Evolutionary conservation across 805 yeast genomes (phyloP), one percentile per base, ranked within the genome.

Genomic region (Saccharomycopsis sp.): DNA sequence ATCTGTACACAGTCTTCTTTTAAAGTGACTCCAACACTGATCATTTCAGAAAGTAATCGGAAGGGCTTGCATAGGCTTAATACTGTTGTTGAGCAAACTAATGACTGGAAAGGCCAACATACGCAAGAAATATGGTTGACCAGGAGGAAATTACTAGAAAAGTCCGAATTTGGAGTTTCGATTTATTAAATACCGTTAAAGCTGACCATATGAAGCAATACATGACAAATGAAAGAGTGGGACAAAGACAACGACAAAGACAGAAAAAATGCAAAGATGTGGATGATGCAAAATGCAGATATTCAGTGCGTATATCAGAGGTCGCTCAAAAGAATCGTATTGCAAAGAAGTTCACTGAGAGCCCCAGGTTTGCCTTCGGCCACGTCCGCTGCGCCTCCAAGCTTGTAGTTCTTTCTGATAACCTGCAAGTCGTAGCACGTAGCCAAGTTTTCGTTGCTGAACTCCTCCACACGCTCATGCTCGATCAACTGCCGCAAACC

Each of bases 341-440:
- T 51, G 46, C 53, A 23, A 59, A 52, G 16, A 50, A 44, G 18
- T 55, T 56, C 21, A 59, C 55, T 20, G 53, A 51, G 21, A 14
- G 56, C 50, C 53, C 53, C 44, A 12, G 16, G 41, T 7, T 53
- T 29, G 14, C 16, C 21, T 7, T 8, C 16, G 21, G 50, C 54
- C 20, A 48, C 53, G 12, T 40, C 34, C 56, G 56, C 50, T 9
- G 52, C 29, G 29, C 37, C 50, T 14, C 56, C 60, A 21, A 59
- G 24, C 34, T 59, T 59, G 37, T 59, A 59, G 44, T 59, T 59
- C 48, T 56, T 59, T 54, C 54, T 59, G 20, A 59, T 34, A 20
- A 5, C 23, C 24, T 59, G 53, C 18, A 57, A 46, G 21, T 57
- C 62, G 24, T 46, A 29, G 29, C 37, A 16, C 15, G 18, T 51